A percentile compares a stretch with the other conserved stretches of the same genome.
Evolutionary conservation across 345 rosid species (phyloP).

Genomic region (Eucalyptus urophylla): DNA sequence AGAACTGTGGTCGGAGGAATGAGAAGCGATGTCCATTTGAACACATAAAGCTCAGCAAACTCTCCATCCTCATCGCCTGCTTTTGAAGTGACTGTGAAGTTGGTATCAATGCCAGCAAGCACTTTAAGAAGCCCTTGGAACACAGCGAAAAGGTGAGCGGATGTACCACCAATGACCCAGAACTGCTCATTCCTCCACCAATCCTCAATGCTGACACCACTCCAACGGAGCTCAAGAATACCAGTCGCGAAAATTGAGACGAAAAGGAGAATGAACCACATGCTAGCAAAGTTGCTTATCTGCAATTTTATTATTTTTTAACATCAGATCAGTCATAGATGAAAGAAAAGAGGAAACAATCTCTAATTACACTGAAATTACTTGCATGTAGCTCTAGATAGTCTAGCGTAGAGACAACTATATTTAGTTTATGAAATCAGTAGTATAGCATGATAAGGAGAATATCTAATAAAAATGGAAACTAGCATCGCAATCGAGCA

Average conservation of each 20-base stretch:
- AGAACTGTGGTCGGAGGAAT: constrained; percentile 96
- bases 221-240: constrained; percentile 93
- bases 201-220: constrained; percentile 88
- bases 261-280: constrained; percentile 97
- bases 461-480: neutral
- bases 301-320: neutral
- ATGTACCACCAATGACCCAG: constrained; percentile 99
- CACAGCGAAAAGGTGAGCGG: constrained; percentile 96
- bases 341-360: neutral
- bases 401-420: neutral
- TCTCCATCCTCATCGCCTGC: constrained; percentile 95
- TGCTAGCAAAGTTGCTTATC: constrained; percentile 98
- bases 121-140: constrained; percentile 97
- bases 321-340: neutral
- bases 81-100: constrained; percentile 96
- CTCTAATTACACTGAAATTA: neutral
- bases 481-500: neutral
- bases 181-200: constrained; percentile 99
- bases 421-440: neutral
- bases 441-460: neutral
- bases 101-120: constrained; percentile 95
- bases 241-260: constrained; percentile 80
- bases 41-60: constrained; percentile 87
- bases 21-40: constrained; percentile 98
- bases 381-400: neutral